These are phyloP conservation scores for Hypericum perforatum DNA, from an alignment of 345 rosid species.

Conservation along the genomic window DNA sequence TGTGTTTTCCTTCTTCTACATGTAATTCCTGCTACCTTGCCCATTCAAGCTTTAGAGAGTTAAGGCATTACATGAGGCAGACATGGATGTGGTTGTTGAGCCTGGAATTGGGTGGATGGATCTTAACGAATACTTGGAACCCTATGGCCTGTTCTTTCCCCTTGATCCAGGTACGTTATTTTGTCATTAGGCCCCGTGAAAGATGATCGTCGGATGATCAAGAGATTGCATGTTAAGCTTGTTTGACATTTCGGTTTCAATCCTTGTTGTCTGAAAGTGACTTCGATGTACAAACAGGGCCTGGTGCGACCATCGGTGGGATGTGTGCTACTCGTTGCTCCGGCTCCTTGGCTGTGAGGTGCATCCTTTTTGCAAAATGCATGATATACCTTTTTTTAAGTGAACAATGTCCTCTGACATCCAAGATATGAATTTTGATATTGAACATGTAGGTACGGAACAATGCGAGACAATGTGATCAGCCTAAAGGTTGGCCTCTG, in stretches of 20 bases:
- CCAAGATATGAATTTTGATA: constrained; percentile 33
- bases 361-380: constrained; percentile 17
- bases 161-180: constrained; percentile 73
- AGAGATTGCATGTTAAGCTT: neutral
- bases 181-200: neutral
- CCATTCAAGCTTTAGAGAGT: constrained; percentile 39
- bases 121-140: constrained; percentile 83
- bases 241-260: neutral
- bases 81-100: constrained; percentile 96
- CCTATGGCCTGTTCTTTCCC: constrained; percentile 79
- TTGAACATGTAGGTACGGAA: constrained; percentile 87
- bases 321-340: constrained; percentile 99
- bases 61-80: constrained; percentile 74
- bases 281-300: constrained; percentile 37
- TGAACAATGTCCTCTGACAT: constrained; percentile 3
- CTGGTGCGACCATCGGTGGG: constrained; percentile 91
- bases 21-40: neutral
- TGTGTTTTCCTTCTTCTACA: constrained; percentile 1
- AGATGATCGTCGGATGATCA: neutral
- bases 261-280: no score
- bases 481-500: constrained; percentile 62
- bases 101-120: constrained; percentile 97
- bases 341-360: constrained; percentile 94
- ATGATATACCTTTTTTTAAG: neutral
- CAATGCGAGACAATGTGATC: constrained; percentile 91